These are phyloP conservation scores for Crithidia thermophila DNA, from an alignment of 208 protist genomes.

Conservation along the genomic window DNA sequence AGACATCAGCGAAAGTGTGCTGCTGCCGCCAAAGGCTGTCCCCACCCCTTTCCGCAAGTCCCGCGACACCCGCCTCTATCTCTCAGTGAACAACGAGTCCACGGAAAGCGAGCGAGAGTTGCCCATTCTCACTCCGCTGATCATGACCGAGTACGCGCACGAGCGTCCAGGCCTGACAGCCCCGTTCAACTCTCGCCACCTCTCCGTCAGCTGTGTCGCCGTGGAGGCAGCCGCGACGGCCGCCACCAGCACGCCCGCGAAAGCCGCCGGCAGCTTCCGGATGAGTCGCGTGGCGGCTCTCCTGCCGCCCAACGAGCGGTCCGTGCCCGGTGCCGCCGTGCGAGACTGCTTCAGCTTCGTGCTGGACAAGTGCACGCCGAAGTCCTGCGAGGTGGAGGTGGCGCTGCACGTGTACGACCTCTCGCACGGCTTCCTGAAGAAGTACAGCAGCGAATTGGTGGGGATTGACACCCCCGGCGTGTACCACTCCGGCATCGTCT, in stretches of 20 bases:
- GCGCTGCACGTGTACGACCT: constrained; percentile 93
- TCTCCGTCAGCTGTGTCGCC: constrained; percentile 20
- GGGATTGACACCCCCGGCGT: constrained; percentile 83
- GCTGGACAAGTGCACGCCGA: constrained; percentile 12
- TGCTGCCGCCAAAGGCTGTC: constrained; percentile 15
- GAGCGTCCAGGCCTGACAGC: neutral
- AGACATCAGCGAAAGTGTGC: constrained; percentile 16
- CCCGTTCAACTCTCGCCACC: constrained; percentile 4
- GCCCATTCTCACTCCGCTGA: neutral
- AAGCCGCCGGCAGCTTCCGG: neutral
- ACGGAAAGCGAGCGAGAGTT: neutral
- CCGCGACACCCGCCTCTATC: constrained; percentile 5
- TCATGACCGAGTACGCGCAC: constrained; percentile 2
- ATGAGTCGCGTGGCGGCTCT: constrained; percentile 13
- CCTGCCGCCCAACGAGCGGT: constrained; percentile 25
- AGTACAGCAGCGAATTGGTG: constrained; percentile 56
- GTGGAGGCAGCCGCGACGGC: neutral
- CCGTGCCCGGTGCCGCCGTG: constrained; percentile 29
- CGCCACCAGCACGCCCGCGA: neutral
- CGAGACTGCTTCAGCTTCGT: constrained; percentile 44
- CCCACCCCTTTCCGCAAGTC: constrained; percentile 6
- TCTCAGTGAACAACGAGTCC: constrained; percentile 2
- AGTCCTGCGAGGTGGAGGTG: constrained; percentile 25
- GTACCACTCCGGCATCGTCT: constrained; percentile 93
- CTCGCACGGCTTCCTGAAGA: constrained; percentile 66